These are phyloP conservation scores for Emiliania huxleyi DNA, from an alignment of 78 protist genomes.

Conservation along the genomic window DNA sequence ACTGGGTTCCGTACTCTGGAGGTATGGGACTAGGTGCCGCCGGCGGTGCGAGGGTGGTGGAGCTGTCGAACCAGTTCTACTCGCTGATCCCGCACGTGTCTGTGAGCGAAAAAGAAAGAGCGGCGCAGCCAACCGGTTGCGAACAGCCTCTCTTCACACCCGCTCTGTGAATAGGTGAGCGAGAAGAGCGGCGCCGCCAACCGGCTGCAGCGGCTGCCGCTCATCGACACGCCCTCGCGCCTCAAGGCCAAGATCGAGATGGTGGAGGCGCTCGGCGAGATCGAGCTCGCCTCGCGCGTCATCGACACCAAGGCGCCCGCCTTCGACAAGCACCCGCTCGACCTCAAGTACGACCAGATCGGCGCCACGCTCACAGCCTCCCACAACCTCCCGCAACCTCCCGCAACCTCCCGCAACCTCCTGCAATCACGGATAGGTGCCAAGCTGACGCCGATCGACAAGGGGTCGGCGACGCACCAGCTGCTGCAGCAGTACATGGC, in stretches of 20 bases:
- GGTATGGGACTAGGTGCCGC: not conserved
- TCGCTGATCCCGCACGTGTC: not conserved
- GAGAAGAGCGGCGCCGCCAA: not conserved
- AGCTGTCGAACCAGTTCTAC: not conserved
- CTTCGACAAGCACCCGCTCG: conserved; percentile 1
- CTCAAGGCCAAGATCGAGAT: not conserved
- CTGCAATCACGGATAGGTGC: not conserved
- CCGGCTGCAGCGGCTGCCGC: not conserved
- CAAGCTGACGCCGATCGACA: not conserved
- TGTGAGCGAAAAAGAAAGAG: not conserved
- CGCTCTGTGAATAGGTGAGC: too few relatives aligned
- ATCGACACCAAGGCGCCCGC: not conserved
- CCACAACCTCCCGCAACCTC: too few relatives aligned
- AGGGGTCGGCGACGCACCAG: not conserved
- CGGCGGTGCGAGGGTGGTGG: not conserved
- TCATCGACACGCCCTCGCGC: not conserved
- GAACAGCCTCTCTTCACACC: too few relatives aligned
- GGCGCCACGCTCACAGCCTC: not conserved
- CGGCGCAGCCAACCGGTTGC: not conserved
- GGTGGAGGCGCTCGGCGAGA: conserved; percentile 3
- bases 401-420: not conserved
- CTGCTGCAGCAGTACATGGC: conserved; percentile 18
- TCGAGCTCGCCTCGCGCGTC: conserved; percentile 18
- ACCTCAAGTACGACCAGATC: not conserved
- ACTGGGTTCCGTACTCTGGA: too few relatives aligned